A percentile compares a stretch with the other conserved stretches of the same genome.
These are phyloP conservation scores for Mucor indicus DNA, from an alignment of 371 early-diverging fungal genomes.

Conservation along the genomic window DNA sequence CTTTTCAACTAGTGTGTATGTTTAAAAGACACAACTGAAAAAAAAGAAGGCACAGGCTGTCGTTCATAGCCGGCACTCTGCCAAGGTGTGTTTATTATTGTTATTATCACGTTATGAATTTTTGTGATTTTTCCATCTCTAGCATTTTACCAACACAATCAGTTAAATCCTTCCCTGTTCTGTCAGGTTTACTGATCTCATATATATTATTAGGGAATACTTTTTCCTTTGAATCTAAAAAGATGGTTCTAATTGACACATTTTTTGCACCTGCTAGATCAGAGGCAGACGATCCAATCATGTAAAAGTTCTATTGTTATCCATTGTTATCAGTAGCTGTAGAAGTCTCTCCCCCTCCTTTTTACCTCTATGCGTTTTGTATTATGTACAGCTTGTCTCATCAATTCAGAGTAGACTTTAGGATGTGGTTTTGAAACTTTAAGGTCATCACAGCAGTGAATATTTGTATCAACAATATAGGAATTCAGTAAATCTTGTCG, in stretches of 20 bases:
- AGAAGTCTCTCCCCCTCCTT: neutral
- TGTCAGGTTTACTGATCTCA: constrained; percentile 22
- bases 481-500: neutral
- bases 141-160: constrained; percentile 29
- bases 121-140: constrained; percentile 17
- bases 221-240: constrained; percentile 28
- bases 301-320: constrained; percentile 32
- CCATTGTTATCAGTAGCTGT: neutral
- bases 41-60: no score
- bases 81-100: no score
- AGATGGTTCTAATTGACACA: constrained; percentile 27
- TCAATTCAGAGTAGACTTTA: constrained; percentile 38
- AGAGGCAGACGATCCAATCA: constrained; percentile 34
- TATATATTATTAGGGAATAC: constrained; percentile 22
- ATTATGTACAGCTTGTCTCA: constrained; percentile 31
- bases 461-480: constrained; percentile 9
- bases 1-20: no score
- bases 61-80: no score
- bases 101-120: neutral
- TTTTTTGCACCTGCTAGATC: constrained; percentile 43
- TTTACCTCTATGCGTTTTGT: constrained; percentile 41
- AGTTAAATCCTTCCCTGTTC: constrained; percentile 16
- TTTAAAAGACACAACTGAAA: no score
- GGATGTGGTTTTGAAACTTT: constrained; percentile 40
- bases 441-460: constrained; percentile 35